Percentiles rank a stretch among this genome's conserved stretches.
phyloP scores from a whole-genome alignment of 2,329 filamentous ascomycete species.

The Hymenoscyphus salicellus region DNA sequence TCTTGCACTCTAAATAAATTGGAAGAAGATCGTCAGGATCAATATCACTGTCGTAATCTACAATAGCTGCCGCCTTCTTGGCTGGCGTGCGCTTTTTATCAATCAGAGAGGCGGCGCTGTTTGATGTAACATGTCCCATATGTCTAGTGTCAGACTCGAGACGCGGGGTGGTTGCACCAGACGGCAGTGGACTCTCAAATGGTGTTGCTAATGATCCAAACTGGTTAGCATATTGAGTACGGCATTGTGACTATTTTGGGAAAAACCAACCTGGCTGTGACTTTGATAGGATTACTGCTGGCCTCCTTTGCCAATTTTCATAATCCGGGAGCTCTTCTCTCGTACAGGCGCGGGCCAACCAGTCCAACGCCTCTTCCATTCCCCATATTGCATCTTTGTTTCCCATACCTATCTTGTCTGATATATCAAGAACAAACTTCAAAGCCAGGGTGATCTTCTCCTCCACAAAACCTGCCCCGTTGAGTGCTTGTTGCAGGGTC shows the following conservation, averaged over 20 bases:
- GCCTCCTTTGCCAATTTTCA: constrained; percentile 45
- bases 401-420: constrained; percentile 55
- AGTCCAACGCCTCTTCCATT: constrained; percentile 82
- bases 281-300: constrained; percentile 23
- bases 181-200: constrained; percentile 33
- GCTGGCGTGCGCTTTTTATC: constrained; percentile 22
- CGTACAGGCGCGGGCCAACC: constrained; percentile 76
- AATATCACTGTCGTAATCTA: constrained; percentile 65
- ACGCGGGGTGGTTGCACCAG: constrained; percentile 34
- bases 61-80: constrained; percentile 25
- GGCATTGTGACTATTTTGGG: not conserved
- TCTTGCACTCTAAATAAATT: constrained; percentile 72
- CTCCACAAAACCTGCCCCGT: constrained; percentile 64
- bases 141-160: constrained; percentile 34
- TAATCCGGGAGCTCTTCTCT: constrained; percentile 70
- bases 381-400: constrained; percentile 74
- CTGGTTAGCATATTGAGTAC: constrained; percentile 16
- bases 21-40: constrained; percentile 73
- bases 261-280: constrained; percentile 32
- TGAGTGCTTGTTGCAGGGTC: constrained; percentile 74
- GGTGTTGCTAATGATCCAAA: constrained; percentile 30
- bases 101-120: constrained; percentile 11
- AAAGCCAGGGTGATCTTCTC: constrained; percentile 62
- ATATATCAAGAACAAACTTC: constrained; percentile 64
- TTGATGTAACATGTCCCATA: constrained; percentile 16